These are phyloP conservation scores for Myriosclerotinia curreyana DNA, from an alignment of 2,329 filamentous ascomycete species.

Conservation along the genomic window DNA sequence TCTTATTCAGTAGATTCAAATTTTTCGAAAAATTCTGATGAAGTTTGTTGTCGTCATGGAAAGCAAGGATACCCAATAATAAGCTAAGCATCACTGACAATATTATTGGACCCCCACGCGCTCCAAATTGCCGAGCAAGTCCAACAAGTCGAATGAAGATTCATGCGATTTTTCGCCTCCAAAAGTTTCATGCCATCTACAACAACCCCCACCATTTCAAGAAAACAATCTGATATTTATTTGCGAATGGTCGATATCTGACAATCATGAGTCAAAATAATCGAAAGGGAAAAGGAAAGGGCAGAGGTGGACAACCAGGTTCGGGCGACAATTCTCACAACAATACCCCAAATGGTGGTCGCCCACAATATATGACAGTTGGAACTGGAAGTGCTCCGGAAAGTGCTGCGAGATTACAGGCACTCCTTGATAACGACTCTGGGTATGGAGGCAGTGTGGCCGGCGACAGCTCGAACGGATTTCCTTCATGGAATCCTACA, in stretches of 20 bases:
- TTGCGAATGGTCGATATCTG: slow-evolving; percentile 27
- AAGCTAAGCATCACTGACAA: not conserved
- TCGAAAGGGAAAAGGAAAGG: slow-evolving; percentile 49
- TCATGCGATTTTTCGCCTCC: slow-evolving; percentile 18
- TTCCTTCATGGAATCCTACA: slow-evolving; percentile 46
- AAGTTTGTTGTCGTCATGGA: slow-evolving; percentile 17
- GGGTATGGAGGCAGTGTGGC: slow-evolving; percentile 83
- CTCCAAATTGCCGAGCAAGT: slow-evolving; percentile 16
- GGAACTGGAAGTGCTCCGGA: slow-evolving; percentile 78
- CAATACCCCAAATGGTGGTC: slow-evolving; percentile 25
- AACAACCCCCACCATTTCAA: slow-evolving; percentile 2
- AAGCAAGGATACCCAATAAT: slow-evolving; percentile 16
- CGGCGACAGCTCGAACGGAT: slow-evolving; percentile 54
- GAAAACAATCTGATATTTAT: not conserved
- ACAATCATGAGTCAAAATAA: slow-evolving; percentile 60
- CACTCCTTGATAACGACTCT: slow-evolving; percentile 81
- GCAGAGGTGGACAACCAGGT: slow-evolving; percentile 26
- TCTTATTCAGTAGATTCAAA: not conserved
- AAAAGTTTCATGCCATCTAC: slow-evolving; percentile 21
- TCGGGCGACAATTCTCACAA: slow-evolving; percentile 22
- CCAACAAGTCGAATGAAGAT: not conserved
- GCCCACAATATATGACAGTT: slow-evolving; percentile 80
- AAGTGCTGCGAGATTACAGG: slow-evolving; percentile 76
- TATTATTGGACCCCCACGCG: slow-evolving; percentile 9
- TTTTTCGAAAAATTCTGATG: not conserved